phyloP scores from a whole-genome alignment of 1,284 basidiomycete genomes.

The Peniophora sp. region DNA sequence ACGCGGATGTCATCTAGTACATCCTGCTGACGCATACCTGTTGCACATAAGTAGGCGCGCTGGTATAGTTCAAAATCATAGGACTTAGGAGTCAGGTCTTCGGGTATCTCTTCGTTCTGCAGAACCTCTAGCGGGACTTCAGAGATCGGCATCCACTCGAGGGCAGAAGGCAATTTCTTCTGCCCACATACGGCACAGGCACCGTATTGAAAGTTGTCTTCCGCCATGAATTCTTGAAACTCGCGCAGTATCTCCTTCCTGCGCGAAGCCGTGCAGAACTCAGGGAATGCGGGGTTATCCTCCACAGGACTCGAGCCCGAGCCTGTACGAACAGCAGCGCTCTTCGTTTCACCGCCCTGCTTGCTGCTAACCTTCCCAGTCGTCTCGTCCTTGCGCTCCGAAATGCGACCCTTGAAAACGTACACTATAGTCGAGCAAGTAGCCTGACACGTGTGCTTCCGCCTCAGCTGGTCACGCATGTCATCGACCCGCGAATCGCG shows the following conservation, averaged over 20 bases:
- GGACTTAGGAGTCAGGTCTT: neutral
- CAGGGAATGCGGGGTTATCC: too few species aligned
- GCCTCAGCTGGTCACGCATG: too few species aligned
- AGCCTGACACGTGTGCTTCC: too few species aligned
- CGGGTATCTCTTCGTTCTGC: neutral
- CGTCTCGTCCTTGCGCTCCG: too few species aligned
- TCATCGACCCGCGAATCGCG: too few species aligned
- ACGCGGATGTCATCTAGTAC: neutral
- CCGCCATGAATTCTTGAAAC: neutral
- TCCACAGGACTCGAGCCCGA: too few species aligned
- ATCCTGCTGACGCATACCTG: neutral
- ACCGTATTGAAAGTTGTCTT: neutral
- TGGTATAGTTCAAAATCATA: conserved; percentile 2
- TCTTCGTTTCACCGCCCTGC: too few species aligned
- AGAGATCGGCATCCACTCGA: neutral
- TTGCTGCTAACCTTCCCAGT: too few species aligned
- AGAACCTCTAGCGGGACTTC: neutral
- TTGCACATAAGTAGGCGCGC: neutral
- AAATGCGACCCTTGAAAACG: too few species aligned
- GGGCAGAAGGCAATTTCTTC: neutral
- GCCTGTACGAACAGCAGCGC: too few species aligned
- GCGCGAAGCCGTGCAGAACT: too few species aligned
- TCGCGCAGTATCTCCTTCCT: neutral
- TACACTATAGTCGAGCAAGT: too few species aligned
- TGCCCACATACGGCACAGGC: conserved; percentile 2